phyloP scores from a whole-genome alignment of 2,329 filamentous ascomycete genomes.

The Neonectria coccinea region DNA sequence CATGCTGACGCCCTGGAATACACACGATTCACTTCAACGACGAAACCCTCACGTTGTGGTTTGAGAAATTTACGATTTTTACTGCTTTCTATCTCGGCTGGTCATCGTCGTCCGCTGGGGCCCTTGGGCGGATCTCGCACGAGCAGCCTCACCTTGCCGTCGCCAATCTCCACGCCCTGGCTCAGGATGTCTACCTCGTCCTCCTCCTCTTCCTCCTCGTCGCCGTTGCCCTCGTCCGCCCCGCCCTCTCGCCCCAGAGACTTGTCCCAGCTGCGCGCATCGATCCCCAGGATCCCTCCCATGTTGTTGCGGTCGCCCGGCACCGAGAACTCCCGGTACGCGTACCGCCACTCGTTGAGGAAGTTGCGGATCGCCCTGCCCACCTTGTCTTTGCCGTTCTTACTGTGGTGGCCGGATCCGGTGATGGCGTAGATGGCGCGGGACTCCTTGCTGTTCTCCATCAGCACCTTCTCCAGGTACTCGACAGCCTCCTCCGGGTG shows the following conservation, averaged over 20 bases:
- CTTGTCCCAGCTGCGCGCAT: conserved; percentile 76
- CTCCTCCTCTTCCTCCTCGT: conserved; percentile 58
- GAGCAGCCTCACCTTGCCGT: conserved; percentile 73
- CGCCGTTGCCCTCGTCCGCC: conserved; percentile 56
- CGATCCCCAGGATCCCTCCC: conserved; percentile 80
- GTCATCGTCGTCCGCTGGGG: conserved; percentile 62
- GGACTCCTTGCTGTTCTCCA: conserved; percentile 80
- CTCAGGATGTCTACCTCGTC: conserved; percentile 69
- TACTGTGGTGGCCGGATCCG: conserved; percentile 95
- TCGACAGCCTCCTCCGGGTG: conserved; percentile 97
- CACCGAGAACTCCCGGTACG: conserved; percentile 95
- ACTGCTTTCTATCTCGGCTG: conserved; percentile 45
- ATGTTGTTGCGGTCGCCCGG: conserved; percentile 88
- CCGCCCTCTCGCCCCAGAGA: conserved; percentile 63
- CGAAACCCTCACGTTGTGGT: not conserved
- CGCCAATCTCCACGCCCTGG: conserved; percentile 75
- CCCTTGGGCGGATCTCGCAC: conserved; percentile 71
- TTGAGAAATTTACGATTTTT: conserved; percentile 42
- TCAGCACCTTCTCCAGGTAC: conserved; percentile 88
- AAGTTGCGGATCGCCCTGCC: conserved; percentile 92
- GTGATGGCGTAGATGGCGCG: conserved; percentile 94
- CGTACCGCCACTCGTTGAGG: conserved; percentile 94
- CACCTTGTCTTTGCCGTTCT: conserved; percentile 99
- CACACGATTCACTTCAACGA: not conserved
- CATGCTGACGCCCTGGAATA: too few species aligned